Conservation (phyloP, 768 basidiomycete genomes). For the Xerocomellus dryophilus region DNA sequence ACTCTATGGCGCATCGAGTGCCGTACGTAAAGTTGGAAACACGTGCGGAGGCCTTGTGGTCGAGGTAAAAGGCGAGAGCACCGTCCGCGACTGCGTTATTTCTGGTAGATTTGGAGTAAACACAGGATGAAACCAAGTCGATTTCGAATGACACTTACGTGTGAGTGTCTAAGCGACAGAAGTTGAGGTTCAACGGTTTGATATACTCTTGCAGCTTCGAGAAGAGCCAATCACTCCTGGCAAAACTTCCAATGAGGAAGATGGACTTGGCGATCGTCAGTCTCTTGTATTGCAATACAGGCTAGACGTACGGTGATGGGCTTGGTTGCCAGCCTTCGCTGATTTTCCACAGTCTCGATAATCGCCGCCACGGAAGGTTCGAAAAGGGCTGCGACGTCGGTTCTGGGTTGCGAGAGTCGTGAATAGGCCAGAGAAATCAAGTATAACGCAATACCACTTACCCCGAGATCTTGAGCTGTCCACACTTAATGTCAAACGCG, state of each 20-base stretch:
- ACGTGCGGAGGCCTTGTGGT: conserved; percentile 40
- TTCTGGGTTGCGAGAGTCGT: conserved; percentile 9
- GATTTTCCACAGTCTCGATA: conserved; percentile 25
- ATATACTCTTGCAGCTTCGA: conserved; percentile 31
- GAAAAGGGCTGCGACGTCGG: conserved; percentile 31
- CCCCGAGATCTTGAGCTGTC: conserved; percentile 45
- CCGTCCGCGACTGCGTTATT: conserved; percentile 49
- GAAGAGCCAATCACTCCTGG: conserved; percentile 44
- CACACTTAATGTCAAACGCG: conserved; percentile 40
- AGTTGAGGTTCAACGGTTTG: conserved; percentile 34
- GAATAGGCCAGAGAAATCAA: not conserved
- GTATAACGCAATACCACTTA: conserved; percentile 4
- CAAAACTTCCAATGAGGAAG: conserved; percentile 46
- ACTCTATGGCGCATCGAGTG: conserved; percentile 28
- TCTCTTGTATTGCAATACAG: not conserved
- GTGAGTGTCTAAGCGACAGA: conserved; percentile 51
- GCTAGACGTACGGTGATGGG: conserved; percentile 24
- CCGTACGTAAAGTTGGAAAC: conserved; percentile 42
- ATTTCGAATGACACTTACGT: conserved; percentile 36
- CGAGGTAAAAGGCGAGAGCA: conserved; percentile 42
- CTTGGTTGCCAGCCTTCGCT: conserved; percentile 16
- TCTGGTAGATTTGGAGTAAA: conserved; percentile 21
- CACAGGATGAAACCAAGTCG: not conserved
- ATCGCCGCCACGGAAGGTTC: conserved; percentile 26
- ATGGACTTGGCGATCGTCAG: conserved; percentile 27